Evolutionary conservation across 2,329 filamentous ascomycete genomes (phyloP).

Genomic region (Curvularia sp.): DNA sequence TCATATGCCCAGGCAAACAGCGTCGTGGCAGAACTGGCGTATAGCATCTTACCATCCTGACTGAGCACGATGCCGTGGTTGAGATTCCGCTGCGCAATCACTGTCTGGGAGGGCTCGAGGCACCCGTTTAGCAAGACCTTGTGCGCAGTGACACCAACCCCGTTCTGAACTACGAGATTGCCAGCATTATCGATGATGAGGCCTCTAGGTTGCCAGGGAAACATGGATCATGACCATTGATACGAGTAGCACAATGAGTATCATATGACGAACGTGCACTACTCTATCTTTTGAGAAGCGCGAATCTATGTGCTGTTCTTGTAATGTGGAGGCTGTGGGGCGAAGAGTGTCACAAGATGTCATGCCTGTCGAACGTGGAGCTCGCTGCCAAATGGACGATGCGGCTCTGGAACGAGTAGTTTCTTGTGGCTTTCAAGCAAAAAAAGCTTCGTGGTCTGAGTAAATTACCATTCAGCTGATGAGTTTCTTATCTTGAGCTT

Average conservation of each 20-base stretch:
- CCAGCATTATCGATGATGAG: constrained; percentile 52
- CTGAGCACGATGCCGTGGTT: constrained; percentile 43
- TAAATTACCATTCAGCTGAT: not conserved
- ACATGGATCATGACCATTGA: constrained; percentile 45
- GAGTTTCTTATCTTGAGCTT: not conserved
- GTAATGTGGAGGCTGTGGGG: constrained; percentile 14
- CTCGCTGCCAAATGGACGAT: not conserved
- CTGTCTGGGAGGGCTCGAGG: constrained; percentile 26
- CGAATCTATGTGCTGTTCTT: constrained; percentile 19
- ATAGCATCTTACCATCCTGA: constrained; percentile 40
- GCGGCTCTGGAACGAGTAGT: too few species aligned
- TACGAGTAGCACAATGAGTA: constrained; percentile 50
- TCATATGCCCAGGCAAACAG: constrained; percentile 41
- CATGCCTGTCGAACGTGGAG: not conserved
- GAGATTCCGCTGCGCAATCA: constrained; percentile 36
- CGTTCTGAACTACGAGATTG: constrained; percentile 52
- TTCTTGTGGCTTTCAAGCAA: not conserved
- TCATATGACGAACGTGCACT: constrained; percentile 17
- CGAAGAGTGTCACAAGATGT: not conserved
- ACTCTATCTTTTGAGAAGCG: not conserved
- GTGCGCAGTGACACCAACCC: constrained; percentile 50
- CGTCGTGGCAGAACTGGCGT: constrained; percentile 38
- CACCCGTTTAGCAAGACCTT: constrained; percentile 49
- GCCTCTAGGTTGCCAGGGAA: constrained; percentile 51
- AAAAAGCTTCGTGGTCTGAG: not conserved